phyloP scores from a whole-genome alignment of 805 yeast species.

The Wickerhamiella hasegawae region DNA sequence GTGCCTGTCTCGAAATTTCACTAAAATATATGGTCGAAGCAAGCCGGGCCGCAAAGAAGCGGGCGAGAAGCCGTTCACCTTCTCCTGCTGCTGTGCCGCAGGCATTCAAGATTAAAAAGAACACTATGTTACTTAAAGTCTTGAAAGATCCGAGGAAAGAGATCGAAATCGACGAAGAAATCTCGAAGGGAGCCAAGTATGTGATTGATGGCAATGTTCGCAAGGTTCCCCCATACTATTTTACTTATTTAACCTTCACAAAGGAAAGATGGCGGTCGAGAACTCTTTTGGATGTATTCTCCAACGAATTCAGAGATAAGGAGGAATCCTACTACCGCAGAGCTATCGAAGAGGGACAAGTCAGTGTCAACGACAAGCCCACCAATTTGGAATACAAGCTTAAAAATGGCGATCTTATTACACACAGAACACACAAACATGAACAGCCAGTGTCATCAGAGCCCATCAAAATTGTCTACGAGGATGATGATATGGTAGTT shows the following conservation, averaged over 20 bases:
- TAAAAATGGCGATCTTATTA: conserved; percentile 66
- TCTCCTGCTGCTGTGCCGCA: conserved; percentile 1
- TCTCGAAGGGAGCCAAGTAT: conserved; percentile 19
- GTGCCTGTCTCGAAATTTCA: no score
- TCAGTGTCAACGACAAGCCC: conserved; percentile 48
- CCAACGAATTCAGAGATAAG: conserved; percentile 70
- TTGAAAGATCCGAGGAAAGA: conserved; percentile 15
- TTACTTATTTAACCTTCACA: conserved; percentile 81
- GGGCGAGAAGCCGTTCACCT: not conserved
- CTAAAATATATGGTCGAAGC: no score
- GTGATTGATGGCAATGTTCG: conserved; percentile 33
- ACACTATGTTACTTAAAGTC: conserved; percentile 13
- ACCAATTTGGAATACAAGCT: conserved; percentile 53
- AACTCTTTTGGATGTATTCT: conserved; percentile 64
- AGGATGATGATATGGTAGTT: conserved; percentile 61
- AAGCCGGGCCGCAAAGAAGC: no score
- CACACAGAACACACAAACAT: conserved; percentile 70
- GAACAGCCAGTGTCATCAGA: conserved; percentile 65
- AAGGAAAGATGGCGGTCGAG: conserved; percentile 83
- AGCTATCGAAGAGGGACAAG: conserved; percentile 64
- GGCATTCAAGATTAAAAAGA: conserved; percentile 12
- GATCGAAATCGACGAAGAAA: conserved; percentile 12
- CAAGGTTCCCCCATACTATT: conserved; percentile 69
- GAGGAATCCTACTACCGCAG: conserved; percentile 45
- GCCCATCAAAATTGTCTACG: conserved; percentile 49